Evolutionary conservation across 2,329 filamentous ascomycete genomes (phyloP).

Genomic region (Bimuria novae-zelandiae): DNA sequence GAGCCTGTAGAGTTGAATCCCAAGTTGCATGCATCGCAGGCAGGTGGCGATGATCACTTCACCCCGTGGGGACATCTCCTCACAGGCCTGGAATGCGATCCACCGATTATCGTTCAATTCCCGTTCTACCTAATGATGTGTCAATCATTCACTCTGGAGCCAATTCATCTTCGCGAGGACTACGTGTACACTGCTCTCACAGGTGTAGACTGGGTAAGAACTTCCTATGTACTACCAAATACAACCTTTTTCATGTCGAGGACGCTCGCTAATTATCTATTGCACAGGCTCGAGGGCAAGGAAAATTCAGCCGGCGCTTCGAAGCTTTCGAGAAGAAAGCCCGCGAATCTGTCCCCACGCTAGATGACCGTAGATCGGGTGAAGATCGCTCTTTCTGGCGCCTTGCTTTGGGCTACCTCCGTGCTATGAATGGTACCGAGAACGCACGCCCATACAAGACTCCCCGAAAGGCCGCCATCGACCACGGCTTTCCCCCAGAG

Average conservation of each 20-base stretch:
- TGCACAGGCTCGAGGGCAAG: background rate
- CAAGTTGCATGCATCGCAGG: slow-evolving; percentile 5
- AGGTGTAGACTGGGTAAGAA: slow-evolving; percentile 3
- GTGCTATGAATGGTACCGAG: background rate
- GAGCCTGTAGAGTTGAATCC: background rate
- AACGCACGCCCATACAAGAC: slow-evolving; percentile 1
- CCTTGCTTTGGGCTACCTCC: slow-evolving; percentile 3
- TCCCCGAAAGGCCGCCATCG: slow-evolving; percentile 5
- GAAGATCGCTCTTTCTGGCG: slow-evolving; percentile 9
- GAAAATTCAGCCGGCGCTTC: slow-evolving; percentile 4
- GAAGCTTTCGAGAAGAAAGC: background rate
- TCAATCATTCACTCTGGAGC: slow-evolving; percentile 6
- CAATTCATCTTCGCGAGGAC: background rate
- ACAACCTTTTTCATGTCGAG: background rate
- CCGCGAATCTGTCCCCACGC: background rate
- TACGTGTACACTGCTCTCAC: slow-evolving; percentile 6
- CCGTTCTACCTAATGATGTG: slow-evolving; percentile 9
- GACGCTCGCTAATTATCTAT: background rate
- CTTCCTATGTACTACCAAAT: background rate
- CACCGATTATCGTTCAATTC: slow-evolving; percentile 8
- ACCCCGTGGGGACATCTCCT: slow-evolving; percentile 2
- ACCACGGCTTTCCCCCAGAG: slow-evolving; percentile 2
- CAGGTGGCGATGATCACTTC: slow-evolving; percentile 8
- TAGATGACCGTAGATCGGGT: background rate
- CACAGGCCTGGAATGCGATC: slow-evolving; percentile 5